These are phyloP conservation scores for Rhexocercosporidium sp. DNA, from an alignment of 2,329 filamentous ascomycete genomes.

Conservation along the genomic window DNA sequence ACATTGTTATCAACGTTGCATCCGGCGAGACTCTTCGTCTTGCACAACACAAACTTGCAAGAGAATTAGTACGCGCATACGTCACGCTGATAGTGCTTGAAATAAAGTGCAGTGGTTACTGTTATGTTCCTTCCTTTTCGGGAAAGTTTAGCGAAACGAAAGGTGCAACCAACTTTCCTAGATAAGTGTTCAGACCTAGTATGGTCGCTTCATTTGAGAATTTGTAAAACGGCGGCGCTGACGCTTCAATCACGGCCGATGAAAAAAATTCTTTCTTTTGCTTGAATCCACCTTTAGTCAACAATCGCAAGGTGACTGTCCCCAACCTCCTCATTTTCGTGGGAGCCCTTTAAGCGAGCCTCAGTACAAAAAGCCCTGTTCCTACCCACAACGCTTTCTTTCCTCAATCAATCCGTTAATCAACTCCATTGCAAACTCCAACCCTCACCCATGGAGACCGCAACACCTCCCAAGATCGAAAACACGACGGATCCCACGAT, in stretches of 20 bases:
- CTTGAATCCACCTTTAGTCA: background rate
- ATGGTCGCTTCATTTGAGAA: background rate
- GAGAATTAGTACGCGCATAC: background rate
- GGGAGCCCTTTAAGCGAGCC: background rate
- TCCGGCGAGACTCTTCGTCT: background rate
- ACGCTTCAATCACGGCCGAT: background rate
- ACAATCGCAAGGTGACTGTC: conserved; percentile 1
- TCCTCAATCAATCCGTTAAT: background rate
- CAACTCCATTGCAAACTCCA: background rate
- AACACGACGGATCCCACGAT: background rate
- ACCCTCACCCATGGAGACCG: background rate
- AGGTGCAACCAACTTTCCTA: background rate
- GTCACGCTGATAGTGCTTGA: background rate
- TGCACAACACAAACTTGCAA: background rate
- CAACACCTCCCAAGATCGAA: background rate
- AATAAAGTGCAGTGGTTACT: background rate
- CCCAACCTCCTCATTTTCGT: background rate
- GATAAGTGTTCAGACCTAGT: background rate
- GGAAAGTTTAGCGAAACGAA: background rate
- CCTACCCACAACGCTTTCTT: background rate
- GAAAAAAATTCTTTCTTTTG: background rate
- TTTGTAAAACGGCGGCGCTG: background rate
- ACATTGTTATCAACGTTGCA: background rate
- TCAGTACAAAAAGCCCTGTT: background rate
- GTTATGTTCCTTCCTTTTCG: background rate